Conservation (phyloP, 1,284 basidiomycete species). For the Inonotus hispidus region DNA sequence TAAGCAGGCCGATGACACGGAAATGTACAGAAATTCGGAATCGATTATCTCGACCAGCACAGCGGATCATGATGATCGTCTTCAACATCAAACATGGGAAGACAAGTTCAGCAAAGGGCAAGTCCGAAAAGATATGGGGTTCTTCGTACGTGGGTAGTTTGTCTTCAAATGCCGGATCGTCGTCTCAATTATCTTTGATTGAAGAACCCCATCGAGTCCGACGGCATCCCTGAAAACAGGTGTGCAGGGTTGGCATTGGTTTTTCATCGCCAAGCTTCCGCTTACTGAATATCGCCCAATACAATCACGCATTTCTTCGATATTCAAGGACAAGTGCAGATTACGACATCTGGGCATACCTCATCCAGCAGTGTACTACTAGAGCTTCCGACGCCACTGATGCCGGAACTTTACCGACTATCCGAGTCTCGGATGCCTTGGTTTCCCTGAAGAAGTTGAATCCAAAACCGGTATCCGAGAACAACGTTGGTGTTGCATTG, state of each 20-base stretch:
- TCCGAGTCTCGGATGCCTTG: slow-evolving; percentile 11
- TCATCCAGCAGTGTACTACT: background rate
- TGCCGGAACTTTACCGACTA: background rate
- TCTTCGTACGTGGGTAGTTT: background rate
- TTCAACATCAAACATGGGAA: background rate
- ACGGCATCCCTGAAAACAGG: background rate
- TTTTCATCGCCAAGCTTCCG: background rate
- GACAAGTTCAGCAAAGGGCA: background rate
- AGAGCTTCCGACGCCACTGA: background rate
- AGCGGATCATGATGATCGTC: background rate
- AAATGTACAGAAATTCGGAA: background rate
- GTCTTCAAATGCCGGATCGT: background rate
- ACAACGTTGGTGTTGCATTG: background rate
- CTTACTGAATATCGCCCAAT: background rate
- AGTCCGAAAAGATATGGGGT: background rate
- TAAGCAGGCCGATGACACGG: background rate
- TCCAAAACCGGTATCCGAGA: background rate
- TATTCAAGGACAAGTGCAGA: background rate
- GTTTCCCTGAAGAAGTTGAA: background rate
- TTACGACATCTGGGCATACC: slow-evolving; percentile 3
- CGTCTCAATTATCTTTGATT: background rate
- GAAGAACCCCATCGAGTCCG: background rate
- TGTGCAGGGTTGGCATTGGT: slow-evolving; percentile 1
- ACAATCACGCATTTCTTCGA: background rate
- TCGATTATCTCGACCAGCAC: background rate